phyloP scores from a whole-genome alignment of 331 rosid genomes.

The Arachis monticola region DNA sequence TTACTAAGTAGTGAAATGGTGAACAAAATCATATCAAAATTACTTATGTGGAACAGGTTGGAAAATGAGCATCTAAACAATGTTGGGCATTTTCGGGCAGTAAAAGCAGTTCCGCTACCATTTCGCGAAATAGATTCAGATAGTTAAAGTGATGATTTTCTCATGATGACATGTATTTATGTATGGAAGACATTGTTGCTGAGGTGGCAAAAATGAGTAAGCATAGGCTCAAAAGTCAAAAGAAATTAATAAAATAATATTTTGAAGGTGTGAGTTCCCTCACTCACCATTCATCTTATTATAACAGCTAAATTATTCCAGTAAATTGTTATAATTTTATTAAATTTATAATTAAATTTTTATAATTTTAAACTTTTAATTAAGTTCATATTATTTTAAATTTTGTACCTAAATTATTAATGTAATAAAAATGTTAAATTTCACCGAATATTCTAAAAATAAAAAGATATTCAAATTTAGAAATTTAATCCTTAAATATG shows the following conservation, averaged over 20 bases:
- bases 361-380: too few relatives aligned
- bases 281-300: conserved; percentile 25
- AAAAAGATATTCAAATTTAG: too few relatives aligned
- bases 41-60: conserved; percentile 51
- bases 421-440: too few relatives aligned
- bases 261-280: conserved; percentile 29
- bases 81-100: conserved; percentile 76
- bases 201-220: conserved; percentile 12
- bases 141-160: conserved; percentile 46
- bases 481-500: too few relatives aligned
- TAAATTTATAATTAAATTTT: too few relatives aligned
- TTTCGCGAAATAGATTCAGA: conserved; percentile 73
- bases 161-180: conserved; percentile 30
- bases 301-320: too few relatives aligned
- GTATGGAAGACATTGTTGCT: conserved; percentile 31
- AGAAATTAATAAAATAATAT: conserved; percentile 35
- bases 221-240: conserved; percentile 30
- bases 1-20: not conserved
- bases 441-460: too few relatives aligned
- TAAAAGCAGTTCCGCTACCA: conserved; percentile 85
- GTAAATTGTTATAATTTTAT: too few relatives aligned
- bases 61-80: conserved; percentile 94
- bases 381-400: too few relatives aligned
- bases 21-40: not conserved
- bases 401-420: too few relatives aligned